Percentiles rank a stretch among this genome's conserved stretches.
Evolutionary conservation across 371 early-diverging fungal species (phyloP).

Genomic region (Mucor mucedo): DNA sequence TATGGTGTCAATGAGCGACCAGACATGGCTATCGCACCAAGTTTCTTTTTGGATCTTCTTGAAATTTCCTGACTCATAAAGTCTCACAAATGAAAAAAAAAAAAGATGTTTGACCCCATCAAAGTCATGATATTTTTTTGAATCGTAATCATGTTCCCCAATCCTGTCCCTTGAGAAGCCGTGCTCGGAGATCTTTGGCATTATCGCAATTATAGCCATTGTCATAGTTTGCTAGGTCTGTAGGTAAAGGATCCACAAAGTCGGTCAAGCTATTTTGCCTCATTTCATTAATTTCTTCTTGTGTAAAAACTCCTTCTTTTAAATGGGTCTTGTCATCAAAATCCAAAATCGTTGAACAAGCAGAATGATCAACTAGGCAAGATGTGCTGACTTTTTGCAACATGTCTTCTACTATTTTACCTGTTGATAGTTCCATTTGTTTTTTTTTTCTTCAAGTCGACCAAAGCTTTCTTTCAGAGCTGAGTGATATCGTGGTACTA

Average conservation of each 20-base stretch:
- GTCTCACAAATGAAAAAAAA: constrained; percentile 17
- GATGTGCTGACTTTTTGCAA: constrained; percentile 11
- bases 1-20: constrained; percentile 20
- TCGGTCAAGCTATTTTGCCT: too few relatives aligned
- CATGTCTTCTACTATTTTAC: constrained; percentile 17
- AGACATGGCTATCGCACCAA: constrained; percentile 19
- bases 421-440: constrained; percentile 19
- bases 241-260: too few relatives aligned
- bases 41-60: constrained; percentile 19
- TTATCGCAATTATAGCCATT: constrained; percentile 11
- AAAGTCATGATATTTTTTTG: constrained; percentile 17
- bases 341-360: constrained; percentile 22
- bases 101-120: constrained; percentile 19
- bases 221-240: constrained; percentile 13
- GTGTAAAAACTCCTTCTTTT: constrained; percentile 12
- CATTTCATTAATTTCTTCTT: constrained; percentile 14
- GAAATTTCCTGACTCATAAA: constrained; percentile 19
- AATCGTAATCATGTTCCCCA: constrained; percentile 18
- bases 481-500: too few relatives aligned
- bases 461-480: constrained; percentile 11
- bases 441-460: constrained; percentile 14
- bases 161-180: constrained; percentile 12
- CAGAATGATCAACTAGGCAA: constrained; percentile 18
- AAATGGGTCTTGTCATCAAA: constrained; percentile 17
- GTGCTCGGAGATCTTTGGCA: constrained; percentile 7